These are phyloP conservation scores for Eimeria necatrix DNA, from an alignment of 169 alveolate species.

Conservation along the genomic window DNA sequence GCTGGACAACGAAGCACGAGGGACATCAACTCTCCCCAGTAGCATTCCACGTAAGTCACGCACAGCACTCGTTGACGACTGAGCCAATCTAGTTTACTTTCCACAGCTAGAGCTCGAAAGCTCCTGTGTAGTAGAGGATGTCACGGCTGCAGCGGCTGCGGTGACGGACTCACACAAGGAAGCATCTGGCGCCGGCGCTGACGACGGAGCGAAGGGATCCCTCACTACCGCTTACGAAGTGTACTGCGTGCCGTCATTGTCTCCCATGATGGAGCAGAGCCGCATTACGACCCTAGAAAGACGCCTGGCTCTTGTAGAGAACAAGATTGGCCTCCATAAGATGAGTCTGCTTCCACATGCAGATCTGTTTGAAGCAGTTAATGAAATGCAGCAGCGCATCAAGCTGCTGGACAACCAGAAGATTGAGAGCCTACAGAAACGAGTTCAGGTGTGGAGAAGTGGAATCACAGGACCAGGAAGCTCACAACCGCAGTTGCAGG, in stretches of 20 bases:
- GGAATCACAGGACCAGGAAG: background rate
- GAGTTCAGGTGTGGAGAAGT: slow-evolving; percentile 57
- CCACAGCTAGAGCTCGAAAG: background rate
- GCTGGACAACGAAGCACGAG: slow-evolving; percentile 51
- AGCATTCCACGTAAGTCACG: slow-evolving; percentile 19
- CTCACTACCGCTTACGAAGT: slow-evolving; percentile 70
- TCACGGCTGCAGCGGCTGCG: background rate
- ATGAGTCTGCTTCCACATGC: slow-evolving; percentile 76
- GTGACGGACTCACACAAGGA: background rate
- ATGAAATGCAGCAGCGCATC: slow-evolving; percentile 66
- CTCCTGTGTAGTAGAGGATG: slow-evolving; percentile 3
- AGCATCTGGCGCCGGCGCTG: background rate
- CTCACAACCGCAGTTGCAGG: background rate
- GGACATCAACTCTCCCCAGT: background rate
- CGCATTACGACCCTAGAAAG: slow-evolving; percentile 75
- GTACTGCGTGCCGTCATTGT: slow-evolving; percentile 79
- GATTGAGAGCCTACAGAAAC: slow-evolving; percentile 77
- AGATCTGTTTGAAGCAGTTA: slow-evolving; percentile 70
- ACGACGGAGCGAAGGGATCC: background rate
- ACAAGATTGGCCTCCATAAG: slow-evolving; percentile 73
- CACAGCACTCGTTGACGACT: background rate
- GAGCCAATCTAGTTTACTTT: too few relatives aligned
- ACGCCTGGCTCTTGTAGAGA: slow-evolving; percentile 78
- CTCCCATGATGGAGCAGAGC: slow-evolving; percentile 76
- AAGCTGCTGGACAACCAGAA: slow-evolving; percentile 63